Evolutionary conservation across 176 grass and related monocot species (phyloP).

Genomic region (Tillandsia leiboldiana): DNA sequence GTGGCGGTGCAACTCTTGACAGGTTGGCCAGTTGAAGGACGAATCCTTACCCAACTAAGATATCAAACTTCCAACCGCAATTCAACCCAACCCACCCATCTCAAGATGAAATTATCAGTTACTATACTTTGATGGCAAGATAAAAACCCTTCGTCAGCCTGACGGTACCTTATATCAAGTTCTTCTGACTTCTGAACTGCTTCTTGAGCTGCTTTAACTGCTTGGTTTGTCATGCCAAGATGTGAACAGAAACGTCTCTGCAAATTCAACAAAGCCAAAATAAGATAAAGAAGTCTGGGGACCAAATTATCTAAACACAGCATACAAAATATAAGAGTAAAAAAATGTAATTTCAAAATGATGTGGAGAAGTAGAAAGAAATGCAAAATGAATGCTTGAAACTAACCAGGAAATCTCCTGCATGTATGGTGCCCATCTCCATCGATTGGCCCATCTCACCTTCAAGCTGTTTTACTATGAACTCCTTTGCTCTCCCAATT

Average conservation of each 20-base stretch:
- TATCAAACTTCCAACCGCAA: no score
- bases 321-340: neutral
- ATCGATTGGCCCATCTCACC: slow-evolving; percentile 8
- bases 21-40: no score
- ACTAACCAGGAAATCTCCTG: slow-evolving; percentile 22
- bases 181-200: neutral
- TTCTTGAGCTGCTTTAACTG: slow-evolving; percentile 14
- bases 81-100: no score
- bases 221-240: slow-evolving; percentile 15
- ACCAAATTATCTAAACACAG: neutral
- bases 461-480: slow-evolving; percentile 8
- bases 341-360: no score
- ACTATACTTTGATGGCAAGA: neutral
- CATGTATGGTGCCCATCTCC: neutral
- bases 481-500: slow-evolving; percentile 2
- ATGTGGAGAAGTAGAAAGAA: neutral
- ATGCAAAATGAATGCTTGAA: neutral
- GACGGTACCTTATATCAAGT: neutral
- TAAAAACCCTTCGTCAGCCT: neutral
- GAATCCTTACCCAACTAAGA: no score
- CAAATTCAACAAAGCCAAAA: neutral
- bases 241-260: slow-evolving; percentile 18
- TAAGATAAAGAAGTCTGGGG: neutral
- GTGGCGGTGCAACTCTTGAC: no score
- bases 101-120: neutral